phyloP scores from a whole-genome alignment of 192 early-diverging fungal genomes.

The Mortierella hygrophila region DNA sequence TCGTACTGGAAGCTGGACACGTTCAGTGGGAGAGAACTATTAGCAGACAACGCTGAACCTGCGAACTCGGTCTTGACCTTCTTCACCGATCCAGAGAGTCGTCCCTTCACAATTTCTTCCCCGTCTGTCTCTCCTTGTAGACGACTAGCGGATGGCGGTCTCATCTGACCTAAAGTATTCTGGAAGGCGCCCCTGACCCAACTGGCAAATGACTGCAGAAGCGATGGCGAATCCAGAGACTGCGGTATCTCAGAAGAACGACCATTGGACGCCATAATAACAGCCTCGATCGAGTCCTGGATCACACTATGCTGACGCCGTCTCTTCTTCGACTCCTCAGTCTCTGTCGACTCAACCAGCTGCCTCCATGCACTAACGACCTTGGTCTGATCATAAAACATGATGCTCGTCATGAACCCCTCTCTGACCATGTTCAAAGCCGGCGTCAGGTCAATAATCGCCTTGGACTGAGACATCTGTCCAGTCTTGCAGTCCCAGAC shows the following conservation, averaged over 20 bases:
- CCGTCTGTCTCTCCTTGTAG: not conserved
- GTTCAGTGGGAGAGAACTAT: constrained; percentile 26
- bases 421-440: constrained; percentile 17
- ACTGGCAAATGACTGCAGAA: not conserved
- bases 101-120: not conserved
- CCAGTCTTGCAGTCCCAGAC: constrained; percentile 26
- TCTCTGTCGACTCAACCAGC: constrained; percentile 22
- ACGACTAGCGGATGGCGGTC: not conserved
- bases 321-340: constrained; percentile 14
- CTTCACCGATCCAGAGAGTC: not conserved
- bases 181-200: constrained; percentile 11
- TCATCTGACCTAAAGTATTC: not conserved
- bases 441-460: constrained; percentile 27
- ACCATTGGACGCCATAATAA: not conserved
- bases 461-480: constrained; percentile 38
- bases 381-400: constrained; percentile 14
- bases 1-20: constrained; percentile 48
- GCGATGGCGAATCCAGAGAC: not conserved
- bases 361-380: constrained; percentile 14
- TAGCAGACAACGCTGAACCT: not conserved
- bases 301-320: constrained; percentile 3
- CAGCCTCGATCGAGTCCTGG: constrained; percentile 5
- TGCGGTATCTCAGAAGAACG: not conserved
- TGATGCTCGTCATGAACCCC: constrained; percentile 15
- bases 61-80: not conserved